Evolutionary conservation across 345 rosid genomes (phyloP).

Genomic region (Brassica nigra): DNA sequence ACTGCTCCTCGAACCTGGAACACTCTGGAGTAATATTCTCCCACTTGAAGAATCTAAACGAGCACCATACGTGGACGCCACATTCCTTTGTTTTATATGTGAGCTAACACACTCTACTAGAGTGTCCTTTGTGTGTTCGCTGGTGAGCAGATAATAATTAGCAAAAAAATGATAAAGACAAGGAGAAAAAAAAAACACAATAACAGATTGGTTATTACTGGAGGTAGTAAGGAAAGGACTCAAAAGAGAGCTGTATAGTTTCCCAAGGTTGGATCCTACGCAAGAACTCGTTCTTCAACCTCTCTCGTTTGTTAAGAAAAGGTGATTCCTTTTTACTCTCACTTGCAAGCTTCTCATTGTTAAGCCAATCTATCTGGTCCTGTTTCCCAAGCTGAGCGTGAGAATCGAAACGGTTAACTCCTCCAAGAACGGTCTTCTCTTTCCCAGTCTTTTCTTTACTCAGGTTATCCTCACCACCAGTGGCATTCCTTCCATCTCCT

Average conservation of each 20-base stretch:
- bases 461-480: conserved; percentile 55
- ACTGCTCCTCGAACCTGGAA: conserved; percentile 62
- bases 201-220: conserved; percentile 52
- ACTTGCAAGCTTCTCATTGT: conserved; percentile 67
- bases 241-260: conserved; percentile 83
- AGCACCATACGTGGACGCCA: conserved; percentile 61
- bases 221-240: conserved; percentile 81
- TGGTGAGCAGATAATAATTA: conserved; percentile 30
- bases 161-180: background rate
- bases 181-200: background rate
- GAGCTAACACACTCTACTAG: conserved; percentile 86
- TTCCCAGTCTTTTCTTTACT: conserved; percentile 49
- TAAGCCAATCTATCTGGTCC: conserved; percentile 95
- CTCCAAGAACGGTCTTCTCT: conserved; percentile 40
- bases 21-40: conserved; percentile 86
- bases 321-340: conserved; percentile 79
- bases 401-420: conserved; percentile 47
- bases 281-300: conserved; percentile 72
- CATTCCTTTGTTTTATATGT: conserved; percentile 67
- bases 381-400: conserved; percentile 78
- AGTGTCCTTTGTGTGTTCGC: conserved; percentile 70
- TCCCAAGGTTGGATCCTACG: conserved; percentile 92
- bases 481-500: conserved; percentile 79
- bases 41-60: conserved; percentile 82
- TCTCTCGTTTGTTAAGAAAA: conserved; percentile 67